phyloP scores from a whole-genome alignment of 2,329 filamentous ascomycete species.

The Botrytis deweyae region DNA sequence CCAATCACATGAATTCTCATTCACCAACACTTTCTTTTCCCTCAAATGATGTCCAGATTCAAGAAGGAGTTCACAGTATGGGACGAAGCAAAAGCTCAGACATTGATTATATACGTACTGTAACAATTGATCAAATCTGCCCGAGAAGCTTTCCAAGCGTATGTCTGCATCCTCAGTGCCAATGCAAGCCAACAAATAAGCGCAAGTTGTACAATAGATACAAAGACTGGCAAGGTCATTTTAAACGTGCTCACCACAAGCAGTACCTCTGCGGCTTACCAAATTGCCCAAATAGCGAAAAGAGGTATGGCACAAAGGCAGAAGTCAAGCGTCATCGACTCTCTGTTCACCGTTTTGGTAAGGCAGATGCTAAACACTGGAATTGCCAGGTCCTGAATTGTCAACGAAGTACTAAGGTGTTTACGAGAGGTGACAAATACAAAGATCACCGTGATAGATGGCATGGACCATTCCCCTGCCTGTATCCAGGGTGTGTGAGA shows the following conservation, averaged over 20 bases:
- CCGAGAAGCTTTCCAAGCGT: background rate
- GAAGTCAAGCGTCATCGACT: background rate
- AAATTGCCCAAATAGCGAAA: background rate
- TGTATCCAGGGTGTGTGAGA: background rate
- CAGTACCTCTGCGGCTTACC: background rate
- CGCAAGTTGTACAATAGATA: background rate
- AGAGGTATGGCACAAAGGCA: background rate
- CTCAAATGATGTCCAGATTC: background rate
- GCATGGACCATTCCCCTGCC: background rate
- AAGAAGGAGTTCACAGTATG: background rate
- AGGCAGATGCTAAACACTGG: background rate
- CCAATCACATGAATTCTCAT: background rate
- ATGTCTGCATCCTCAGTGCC: background rate
- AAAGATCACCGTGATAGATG: conserved; percentile 1
- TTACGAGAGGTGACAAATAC: background rate
- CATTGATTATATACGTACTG: background rate
- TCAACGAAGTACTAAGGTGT: background rate
- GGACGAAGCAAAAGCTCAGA: background rate
- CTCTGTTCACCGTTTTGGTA: background rate
- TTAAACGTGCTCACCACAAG: background rate
- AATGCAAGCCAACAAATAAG: background rate
- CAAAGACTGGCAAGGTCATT: background rate
- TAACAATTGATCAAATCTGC: background rate
- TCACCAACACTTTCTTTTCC: background rate
- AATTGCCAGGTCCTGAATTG: background rate